phyloP scores from a whole-genome alignment of 352 stramenopile genomes.

The Pilasporangium apinafurcum region DNA sequence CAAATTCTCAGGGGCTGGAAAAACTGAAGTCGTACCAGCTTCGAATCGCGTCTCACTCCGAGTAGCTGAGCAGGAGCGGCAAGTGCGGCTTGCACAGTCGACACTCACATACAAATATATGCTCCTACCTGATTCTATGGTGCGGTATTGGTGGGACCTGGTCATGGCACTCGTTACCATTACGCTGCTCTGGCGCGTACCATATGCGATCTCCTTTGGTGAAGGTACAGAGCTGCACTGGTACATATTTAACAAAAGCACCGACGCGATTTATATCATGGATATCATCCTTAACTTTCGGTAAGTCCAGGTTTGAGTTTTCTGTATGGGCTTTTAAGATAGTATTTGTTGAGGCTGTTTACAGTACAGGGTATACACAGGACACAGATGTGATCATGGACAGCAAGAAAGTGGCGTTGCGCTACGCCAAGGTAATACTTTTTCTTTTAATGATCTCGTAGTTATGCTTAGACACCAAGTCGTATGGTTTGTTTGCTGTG shows the following conservation, averaged over 20 bases:
- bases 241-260: conserved; percentile 42
- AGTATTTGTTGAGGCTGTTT: neutral
- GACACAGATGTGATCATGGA: conserved; percentile 56
- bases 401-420: conserved; percentile 30
- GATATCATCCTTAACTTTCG: conserved; percentile 53
- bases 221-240: conserved; percentile 32
- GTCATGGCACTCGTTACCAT: conserved; percentile 45
- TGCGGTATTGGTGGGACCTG: conserved; percentile 46
- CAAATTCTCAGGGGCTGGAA: conserved; percentile 7
- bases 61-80: conserved; percentile 42
- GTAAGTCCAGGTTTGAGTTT: conserved; percentile 13
- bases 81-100: conserved; percentile 22
- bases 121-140: conserved; percentile 28
- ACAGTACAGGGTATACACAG: conserved; percentile 46
- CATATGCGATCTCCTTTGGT: conserved; percentile 48
- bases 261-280: conserved; percentile 40
- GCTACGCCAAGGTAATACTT: conserved; percentile 30
- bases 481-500: neutral
- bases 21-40: conserved; percentile 36
- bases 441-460: no score
- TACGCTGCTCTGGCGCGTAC: conserved; percentile 50
- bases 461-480: no score
- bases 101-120: conserved; percentile 36
- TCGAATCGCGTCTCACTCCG: conserved; percentile 51
- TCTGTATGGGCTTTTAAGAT: no score